phyloP scores from a whole-genome alignment of 2,329 filamentous ascomycete species.

The Ophiostoma australiae region DNA sequence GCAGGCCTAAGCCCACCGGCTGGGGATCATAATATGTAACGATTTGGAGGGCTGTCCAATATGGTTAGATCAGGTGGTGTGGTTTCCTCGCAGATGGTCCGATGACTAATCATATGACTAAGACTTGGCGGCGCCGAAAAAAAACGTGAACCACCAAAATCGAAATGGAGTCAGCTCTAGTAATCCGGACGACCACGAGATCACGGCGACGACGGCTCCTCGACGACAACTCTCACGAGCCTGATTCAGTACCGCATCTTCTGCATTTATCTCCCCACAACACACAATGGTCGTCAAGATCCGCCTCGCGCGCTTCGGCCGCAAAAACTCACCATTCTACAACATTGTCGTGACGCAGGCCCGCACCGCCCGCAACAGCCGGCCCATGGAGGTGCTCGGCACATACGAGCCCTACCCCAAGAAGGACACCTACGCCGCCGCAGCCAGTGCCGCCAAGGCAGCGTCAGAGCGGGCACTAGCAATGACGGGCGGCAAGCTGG shows the following conservation, averaged over 20 bases:
- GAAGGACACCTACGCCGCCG: constrained; percentile 46
- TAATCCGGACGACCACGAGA: background rate
- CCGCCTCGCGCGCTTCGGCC: constrained; percentile 88
- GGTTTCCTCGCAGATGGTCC: background rate
- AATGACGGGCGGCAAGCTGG: background rate
- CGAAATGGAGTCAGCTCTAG: background rate
- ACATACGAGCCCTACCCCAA: constrained; percentile 67
- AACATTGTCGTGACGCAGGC: constrained; percentile 96
- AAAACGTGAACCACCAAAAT: background rate
- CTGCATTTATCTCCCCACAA: background rate
- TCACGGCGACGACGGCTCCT: background rate
- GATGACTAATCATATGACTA: constrained; percentile 11
- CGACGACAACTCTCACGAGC: background rate
- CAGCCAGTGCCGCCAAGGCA: background rate
- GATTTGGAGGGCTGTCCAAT: background rate
- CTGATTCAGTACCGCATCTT: background rate
- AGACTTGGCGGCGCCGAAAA: background rate
- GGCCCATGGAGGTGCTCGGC: constrained; percentile 88
- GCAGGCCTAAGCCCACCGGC: background rate
- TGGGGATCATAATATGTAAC: background rate
- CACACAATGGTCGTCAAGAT: constrained; percentile 84
- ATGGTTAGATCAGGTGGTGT: background rate
- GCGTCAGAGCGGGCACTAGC: background rate
- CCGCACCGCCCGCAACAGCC: constrained; percentile 71
- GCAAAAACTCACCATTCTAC: constrained; percentile 83